Evolutionary conservation across 1,139 yeast genomes (phyloP).

Genomic region (Ogataea hybrid): DNA sequence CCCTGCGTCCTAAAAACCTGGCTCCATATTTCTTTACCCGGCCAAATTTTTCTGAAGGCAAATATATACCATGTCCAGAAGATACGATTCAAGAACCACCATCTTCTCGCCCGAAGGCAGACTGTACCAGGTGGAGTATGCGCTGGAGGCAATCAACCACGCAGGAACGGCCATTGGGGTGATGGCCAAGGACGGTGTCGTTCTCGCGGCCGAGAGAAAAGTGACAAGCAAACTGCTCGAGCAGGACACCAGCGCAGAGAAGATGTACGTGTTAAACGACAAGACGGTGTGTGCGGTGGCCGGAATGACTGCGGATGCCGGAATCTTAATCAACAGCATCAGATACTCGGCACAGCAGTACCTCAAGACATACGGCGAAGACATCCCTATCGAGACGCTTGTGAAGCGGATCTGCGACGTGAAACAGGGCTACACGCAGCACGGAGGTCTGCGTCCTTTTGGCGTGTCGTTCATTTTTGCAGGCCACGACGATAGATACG

Average conservation of each 20-base stretch:
- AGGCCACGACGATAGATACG: slow-evolving; percentile 88
- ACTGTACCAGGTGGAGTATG: slow-evolving; percentile 91
- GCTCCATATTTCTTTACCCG: slow-evolving; percentile 6
- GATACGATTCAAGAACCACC: slow-evolving; percentile 97
- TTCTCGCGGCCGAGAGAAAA: slow-evolving; percentile 93
- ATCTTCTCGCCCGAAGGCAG: slow-evolving; percentile 99
- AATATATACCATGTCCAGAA: slow-evolving; percentile 50
- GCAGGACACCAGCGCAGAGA: slow-evolving; percentile 92
- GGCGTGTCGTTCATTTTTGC: slow-evolving; percentile 97
- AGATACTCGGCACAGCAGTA: slow-evolving; percentile 82
- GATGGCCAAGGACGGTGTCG: slow-evolving; percentile 89
- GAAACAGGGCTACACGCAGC: slow-evolving; percentile 98
- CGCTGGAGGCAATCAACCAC: slow-evolving; percentile 94
- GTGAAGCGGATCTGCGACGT: slow-evolving; percentile 89
- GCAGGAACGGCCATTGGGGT: slow-evolving; percentile 98
- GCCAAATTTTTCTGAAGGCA: slow-evolving; percentile 12
- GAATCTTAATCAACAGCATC: slow-evolving; percentile 86
- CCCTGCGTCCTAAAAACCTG: background rate
- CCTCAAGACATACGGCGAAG: slow-evolving; percentile 82
- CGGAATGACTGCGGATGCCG: slow-evolving; percentile 97
- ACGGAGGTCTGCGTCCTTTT: slow-evolving; percentile 97
- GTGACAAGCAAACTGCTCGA: slow-evolving; percentile 89
- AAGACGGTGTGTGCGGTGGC: slow-evolving; percentile 82
- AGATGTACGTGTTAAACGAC: slow-evolving; percentile 79
- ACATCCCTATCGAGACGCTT: slow-evolving; percentile 86